Conservation (phyloP, 2,329 filamentous ascomycete genomes). For the Monosporascus sp. region DNA sequence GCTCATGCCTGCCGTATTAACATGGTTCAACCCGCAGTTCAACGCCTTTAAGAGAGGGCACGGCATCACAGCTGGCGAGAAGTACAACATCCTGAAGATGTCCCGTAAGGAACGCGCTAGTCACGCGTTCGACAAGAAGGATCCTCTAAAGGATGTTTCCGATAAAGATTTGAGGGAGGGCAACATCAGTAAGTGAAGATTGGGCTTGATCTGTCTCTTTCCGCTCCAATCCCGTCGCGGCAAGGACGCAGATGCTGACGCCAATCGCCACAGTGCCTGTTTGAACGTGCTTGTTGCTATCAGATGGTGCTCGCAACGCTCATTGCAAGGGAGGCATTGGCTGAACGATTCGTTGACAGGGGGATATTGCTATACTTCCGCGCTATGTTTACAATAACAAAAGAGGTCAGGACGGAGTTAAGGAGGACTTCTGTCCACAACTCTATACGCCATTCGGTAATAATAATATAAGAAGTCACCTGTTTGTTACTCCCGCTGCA, state of each 20-base stretch:
- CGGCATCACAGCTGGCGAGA: slow-evolving; percentile 11
- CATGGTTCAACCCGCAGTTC: slow-evolving; percentile 8
- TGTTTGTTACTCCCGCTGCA: too few species aligned
- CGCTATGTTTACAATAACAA: too few species aligned
- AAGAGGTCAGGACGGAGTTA: too few species aligned
- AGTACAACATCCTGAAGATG: slow-evolving; percentile 18
- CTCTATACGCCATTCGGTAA: too few species aligned
- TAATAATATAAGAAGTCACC: too few species aligned
- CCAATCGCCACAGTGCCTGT: not conserved
- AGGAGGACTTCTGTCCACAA: too few species aligned
- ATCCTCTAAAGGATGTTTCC: slow-evolving; percentile 16
- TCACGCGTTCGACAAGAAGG: slow-evolving; percentile 15
- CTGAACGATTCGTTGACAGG: too few species aligned
- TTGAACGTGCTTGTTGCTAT: not conserved
- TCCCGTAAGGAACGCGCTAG: slow-evolving; percentile 14
- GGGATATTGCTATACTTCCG: too few species aligned
- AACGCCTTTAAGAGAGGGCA: slow-evolving; percentile 12
- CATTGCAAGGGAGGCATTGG: too few species aligned
- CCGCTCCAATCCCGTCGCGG: too few species aligned
- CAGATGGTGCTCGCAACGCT: not conserved
- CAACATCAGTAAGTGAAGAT: slow-evolving; percentile 14
- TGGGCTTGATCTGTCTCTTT: not conserved
- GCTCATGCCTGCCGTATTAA: not conserved
- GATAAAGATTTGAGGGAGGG: slow-evolving; percentile 15
- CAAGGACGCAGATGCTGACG: not conserved